Conservation (phyloP, 2,329 filamentous ascomycete genomes). For the Hymenoscyphus fraxineus region DNA sequence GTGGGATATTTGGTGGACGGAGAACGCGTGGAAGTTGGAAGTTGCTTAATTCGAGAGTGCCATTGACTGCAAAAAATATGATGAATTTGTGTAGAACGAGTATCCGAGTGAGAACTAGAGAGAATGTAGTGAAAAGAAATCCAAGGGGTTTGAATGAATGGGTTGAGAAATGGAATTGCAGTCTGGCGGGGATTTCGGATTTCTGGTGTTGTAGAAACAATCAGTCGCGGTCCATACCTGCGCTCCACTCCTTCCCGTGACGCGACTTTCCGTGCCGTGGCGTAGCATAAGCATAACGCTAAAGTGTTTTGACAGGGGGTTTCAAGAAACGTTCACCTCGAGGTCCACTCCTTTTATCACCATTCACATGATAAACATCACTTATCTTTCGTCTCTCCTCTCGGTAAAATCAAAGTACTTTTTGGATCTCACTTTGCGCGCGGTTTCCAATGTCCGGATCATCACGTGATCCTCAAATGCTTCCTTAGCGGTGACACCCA, state of each 20-base stretch:
- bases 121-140: background rate
- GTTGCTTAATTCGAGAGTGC: background rate
- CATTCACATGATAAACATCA: too few species aligned
- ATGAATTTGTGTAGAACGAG: background rate
- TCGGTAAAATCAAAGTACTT: too few species aligned
- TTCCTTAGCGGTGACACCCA: too few species aligned
- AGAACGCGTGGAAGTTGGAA: slow-evolving; percentile 2
- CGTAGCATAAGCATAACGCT: background rate
- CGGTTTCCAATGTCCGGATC: too few species aligned
- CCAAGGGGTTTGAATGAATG: background rate
- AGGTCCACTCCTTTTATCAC: background rate
- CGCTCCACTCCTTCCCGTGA: background rate
- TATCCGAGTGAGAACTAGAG: background rate
- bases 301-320: slow-evolving; percentile 3
- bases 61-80: background rate
- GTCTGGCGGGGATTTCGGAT: background rate
- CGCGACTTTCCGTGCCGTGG: background rate
- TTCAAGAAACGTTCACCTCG: background rate
- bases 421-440: too few species aligned
- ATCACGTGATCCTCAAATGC: too few species aligned
- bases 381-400: too few species aligned
- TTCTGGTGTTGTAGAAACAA: slow-evolving; percentile 1
- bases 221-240: background rate
- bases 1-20: slow-evolving; percentile 1
- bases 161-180: background rate